Evolutionary conservation across 768 basidiomycete species (phyloP).

Genomic region (Serendipita vermifera): DNA sequence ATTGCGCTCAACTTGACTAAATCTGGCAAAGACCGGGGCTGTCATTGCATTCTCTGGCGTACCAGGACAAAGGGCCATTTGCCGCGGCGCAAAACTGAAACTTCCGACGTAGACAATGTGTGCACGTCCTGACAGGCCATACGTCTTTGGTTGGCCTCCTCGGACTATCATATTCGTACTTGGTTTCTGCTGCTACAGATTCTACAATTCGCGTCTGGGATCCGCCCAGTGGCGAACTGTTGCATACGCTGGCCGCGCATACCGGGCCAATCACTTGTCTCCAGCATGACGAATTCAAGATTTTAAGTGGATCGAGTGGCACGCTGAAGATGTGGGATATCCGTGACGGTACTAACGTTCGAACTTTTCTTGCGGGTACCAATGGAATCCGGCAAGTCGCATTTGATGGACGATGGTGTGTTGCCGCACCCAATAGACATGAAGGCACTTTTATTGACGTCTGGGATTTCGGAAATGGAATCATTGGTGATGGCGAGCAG

Average conservation of each 20-base stretch:
- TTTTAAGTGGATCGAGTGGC: constrained; percentile 89
- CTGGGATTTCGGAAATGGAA: constrained; percentile 73
- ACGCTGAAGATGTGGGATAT: constrained; percentile 98
- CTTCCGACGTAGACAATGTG: constrained; percentile 63
- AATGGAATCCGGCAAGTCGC: constrained; percentile 97
- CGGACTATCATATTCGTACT: constrained; percentile 73
- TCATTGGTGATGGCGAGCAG: constrained; percentile 34
- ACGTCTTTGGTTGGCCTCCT: constrained; percentile 90
- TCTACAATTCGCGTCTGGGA: constrained; percentile 94
- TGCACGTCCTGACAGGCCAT: constrained; percentile 76
- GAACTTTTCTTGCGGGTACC: constrained; percentile 82
- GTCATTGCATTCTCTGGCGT: constrained; percentile 78
- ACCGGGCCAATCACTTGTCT: constrained; percentile 99
- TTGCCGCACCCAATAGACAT: constrained; percentile 79
- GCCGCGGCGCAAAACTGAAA: constrained; percentile 94
- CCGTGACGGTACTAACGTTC: constrained; percentile 67
- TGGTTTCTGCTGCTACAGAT: constrained; percentile 95
- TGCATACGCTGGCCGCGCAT: constrained; percentile 76
- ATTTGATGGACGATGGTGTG: constrained; percentile 87
- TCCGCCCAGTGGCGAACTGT: constrained; percentile 65
- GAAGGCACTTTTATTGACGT: constrained; percentile 72
- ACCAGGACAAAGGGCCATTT: constrained; percentile 97
- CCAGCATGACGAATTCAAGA: constrained; percentile 96
- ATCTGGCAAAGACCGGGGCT: no score
- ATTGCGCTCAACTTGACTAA: constrained; percentile 86